Base-by-base conservation (phyloP, 768 basidiomycete genomes). In the Mycena vulgaris region DNA sequence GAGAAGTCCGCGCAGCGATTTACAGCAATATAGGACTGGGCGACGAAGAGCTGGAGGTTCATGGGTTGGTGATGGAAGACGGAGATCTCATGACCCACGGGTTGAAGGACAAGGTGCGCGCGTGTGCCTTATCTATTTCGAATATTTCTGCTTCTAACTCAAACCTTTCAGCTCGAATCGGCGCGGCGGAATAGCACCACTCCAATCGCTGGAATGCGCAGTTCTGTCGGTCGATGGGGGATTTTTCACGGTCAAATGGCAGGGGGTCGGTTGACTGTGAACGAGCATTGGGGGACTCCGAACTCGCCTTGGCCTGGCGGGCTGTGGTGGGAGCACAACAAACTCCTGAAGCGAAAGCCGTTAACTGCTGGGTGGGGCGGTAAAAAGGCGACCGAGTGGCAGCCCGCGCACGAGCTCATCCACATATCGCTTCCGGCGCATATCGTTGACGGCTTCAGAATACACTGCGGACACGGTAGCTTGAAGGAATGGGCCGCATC, bases 211-310 rank as follows among this genome's bases (percentile, higher is more conserved):
- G 55, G 64, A 1, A 13, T 66, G 25, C 53, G 45, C 4, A 55
- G 23, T 1, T 66, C 64, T 7, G 2, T 3, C 23, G 55, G 70
- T 5, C 75, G 75, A 35, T 67, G 71, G 35, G 78, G 79, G 0
- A 51, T 79, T 4, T 73, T 80, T 31, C 78, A 80, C 48, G 66
- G 63, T 9, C 77, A 79, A 45, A 69, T 79, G 49, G 68, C 79
- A 0, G 68, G 70, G 1, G 57, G 59, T n/a, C 75, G 74, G 1
- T 63, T 75, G 48, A 52, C 74, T 21, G 67, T 69, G 0, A 80
- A 80, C 49, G 75, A 80, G 63, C 71, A 67, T 42, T 80, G 78
- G 79, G 79, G 78, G 5, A 65, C 25, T 5, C 74, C 77, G 37
- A 80, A 79, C 52, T 35, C 66, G 2, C 68, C 73, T 28, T 71